Percentiles rank a stretch among this genome's conserved stretches.
Evolutionary conservation across 2,329 filamentous ascomycete species (phyloP).

Genomic region (Daldinia eschscholtzii): DNA sequence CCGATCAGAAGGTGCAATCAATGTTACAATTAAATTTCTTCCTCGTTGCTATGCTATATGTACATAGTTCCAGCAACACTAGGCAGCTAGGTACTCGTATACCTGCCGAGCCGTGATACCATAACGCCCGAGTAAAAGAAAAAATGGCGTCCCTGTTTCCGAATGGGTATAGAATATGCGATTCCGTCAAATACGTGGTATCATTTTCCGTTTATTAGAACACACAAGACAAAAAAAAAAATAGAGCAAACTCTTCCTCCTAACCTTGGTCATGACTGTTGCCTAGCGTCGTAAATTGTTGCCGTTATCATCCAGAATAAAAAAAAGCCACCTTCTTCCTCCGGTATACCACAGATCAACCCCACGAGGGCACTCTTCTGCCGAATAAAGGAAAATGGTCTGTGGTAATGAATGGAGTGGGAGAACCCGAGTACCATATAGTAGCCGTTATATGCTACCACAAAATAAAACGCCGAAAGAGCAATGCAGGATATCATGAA

Average conservation of each 20-base stretch:
- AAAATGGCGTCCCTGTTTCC: slow-evolving; percentile 19
- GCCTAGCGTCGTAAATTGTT: slow-evolving; percentile 43
- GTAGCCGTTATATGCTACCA: slow-evolving; percentile 24
- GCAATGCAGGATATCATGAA: slow-evolving; percentile 41
- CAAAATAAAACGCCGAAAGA: slow-evolving; percentile 35
- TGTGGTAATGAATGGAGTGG: slow-evolving; percentile 27
- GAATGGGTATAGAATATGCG: slow-evolving; percentile 40
- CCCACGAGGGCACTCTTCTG: not conserved
- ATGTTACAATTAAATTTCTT: slow-evolving; percentile 1
- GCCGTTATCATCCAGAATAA: slow-evolving; percentile 39
- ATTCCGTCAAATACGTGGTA: slow-evolving; percentile 38
- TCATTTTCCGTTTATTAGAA: slow-evolving; percentile 33
- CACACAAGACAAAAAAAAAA: slow-evolving; percentile 4
- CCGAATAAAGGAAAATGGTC: slow-evolving; percentile 22
- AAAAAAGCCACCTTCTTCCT: slow-evolving; percentile 24
- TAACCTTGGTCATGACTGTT: slow-evolving; percentile 39
- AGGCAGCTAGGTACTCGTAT: slow-evolving; percentile 20
- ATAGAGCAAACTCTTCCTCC: slow-evolving; percentile 5
- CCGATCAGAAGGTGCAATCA: not conserved
- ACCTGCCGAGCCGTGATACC: slow-evolving; percentile 18
- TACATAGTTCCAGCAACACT: slow-evolving; percentile 29
- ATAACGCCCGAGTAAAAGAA: slow-evolving; percentile 16
- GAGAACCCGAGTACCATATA: not conserved
- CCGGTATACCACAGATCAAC: slow-evolving; percentile 18
- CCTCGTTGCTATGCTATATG: slow-evolving; percentile 35